These are phyloP conservation scores for Daphne laureola DNA, from an alignment of 441 rosid genomes.

Conservation along the genomic window DNA sequence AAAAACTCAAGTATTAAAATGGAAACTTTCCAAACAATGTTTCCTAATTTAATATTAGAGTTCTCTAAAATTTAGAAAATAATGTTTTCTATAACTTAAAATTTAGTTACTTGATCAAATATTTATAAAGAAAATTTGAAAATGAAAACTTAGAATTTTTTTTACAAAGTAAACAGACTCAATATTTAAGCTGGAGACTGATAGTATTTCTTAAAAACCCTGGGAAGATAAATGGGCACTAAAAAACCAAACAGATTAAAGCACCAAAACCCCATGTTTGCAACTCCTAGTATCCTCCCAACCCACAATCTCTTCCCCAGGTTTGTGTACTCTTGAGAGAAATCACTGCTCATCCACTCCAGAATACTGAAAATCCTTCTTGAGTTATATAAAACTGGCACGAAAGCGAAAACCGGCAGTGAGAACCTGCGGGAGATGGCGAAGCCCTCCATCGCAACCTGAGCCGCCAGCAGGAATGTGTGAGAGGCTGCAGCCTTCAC, in stretches of 20 bases:
- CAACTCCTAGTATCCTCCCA: constrained; percentile 63
- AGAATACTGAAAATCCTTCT: constrained; percentile 50
- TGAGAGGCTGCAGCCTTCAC: constrained; percentile 73
- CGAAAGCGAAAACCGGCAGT: constrained; percentile 54
- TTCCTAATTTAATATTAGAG: too few relatives aligned
- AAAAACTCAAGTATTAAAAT: too few relatives aligned
- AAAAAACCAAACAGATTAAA: constrained; percentile 77
- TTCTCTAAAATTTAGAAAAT: too few relatives aligned
- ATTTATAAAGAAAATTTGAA: too few relatives aligned
- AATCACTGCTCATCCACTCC: constrained; percentile 59
- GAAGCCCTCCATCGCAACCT: constrained; percentile 82
- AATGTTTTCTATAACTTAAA: too few relatives aligned
- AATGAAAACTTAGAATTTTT: too few relatives aligned
- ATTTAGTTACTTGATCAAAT: too few relatives aligned
- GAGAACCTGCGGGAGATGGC: constrained; percentile 48
- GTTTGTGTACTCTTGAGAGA: constrained; percentile 17
- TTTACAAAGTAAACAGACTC: too few relatives aligned
- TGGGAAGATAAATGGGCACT: constrained; percentile 77
- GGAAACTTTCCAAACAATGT: too few relatives aligned
- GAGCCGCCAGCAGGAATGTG: constrained; percentile 60
- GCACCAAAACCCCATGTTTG: constrained; percentile 72
- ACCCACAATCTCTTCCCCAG: constrained; percentile 31
- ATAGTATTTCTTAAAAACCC: constrained; percentile 67
- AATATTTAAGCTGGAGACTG: constrained; percentile 24
- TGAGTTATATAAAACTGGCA: constrained; percentile 69